These are phyloP conservation scores for Cicer chorassanicum DNA, from an alignment of 306 rosid species.

Conservation along the genomic window DNA sequence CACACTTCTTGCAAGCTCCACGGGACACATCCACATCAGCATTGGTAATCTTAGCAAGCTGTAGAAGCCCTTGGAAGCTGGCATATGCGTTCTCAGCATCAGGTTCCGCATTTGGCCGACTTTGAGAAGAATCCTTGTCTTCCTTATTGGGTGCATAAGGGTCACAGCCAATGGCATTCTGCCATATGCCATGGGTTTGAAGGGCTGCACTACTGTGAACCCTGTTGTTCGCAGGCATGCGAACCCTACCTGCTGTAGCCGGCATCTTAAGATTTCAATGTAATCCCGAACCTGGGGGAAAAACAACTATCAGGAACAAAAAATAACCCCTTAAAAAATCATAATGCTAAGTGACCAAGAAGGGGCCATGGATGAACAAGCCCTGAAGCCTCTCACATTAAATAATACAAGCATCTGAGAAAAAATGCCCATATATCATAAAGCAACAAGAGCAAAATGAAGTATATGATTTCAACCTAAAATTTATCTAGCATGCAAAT, in stretches of 20 bases:
- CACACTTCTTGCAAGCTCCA: conserved; percentile 91
- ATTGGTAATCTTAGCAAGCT: conserved; percentile 85
- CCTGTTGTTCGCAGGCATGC: conserved; percentile 98
- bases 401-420: background rate
- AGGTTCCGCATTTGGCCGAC: conserved; percentile 57
- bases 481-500: background rate
- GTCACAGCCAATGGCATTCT: conserved; percentile 93
- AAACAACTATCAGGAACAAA: background rate
- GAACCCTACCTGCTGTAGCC: conserved; percentile 97
- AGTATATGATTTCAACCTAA: background rate
- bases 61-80: conserved; percentile 91
- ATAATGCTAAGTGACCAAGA: background rate
- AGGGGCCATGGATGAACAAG: background rate
- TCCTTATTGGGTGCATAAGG: conserved; percentile 94
- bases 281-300: conserved; percentile 34
- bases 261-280: conserved; percentile 69
- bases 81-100: conserved; percentile 92
- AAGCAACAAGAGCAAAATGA: background rate
- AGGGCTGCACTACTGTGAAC: conserved; percentile 98
- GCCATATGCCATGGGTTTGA: conserved; percentile 97
- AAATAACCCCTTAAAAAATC: background rate
- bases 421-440: background rate
- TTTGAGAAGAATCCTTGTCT: conserved; percentile 62
- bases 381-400: background rate
- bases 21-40: conserved; percentile 76